Evolutionary conservation across 305 asterid genomes (phyloP), one percentile per base, ranked within the genome.

Genomic region (Monarda citriodora): DNA sequence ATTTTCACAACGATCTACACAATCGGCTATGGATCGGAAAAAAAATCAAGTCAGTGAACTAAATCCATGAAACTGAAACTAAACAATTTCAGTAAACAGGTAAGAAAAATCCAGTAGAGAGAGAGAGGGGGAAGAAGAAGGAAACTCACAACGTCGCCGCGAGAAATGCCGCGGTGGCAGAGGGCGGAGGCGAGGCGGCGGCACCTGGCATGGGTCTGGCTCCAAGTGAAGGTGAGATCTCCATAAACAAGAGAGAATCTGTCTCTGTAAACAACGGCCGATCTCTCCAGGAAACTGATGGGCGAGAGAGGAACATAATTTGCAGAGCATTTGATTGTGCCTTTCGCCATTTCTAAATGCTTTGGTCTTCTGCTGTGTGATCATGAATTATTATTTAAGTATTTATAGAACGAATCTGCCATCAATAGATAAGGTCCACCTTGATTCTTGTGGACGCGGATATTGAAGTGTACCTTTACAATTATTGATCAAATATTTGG

Each of bases 101-200:
- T n/a, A n/a, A n/a, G n/a, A n/a, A 34, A 34, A 34, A 9, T 8
- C 36, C 36, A 31, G 9, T 6, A 8, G n/a, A n/a, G 48, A 14
- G 7, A 10, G 25, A 10, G 25, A 47, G 25, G 20, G 52, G 14
- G 6, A 37, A 41, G 53, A 25, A 5, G 17, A 25, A 31, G 48
- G 42, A 34, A 34, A 74, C 90, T 74, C 50, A 89, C 98, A 42
- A 78, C 93, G 48, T 92, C 84, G 8, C 81, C 83, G 53, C 83
- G 90, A 64, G 85, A 78, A 64, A 92, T 72, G 7, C 83, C 85
- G 6, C 77, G 72, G 23, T 53, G 68, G 58, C 47, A 34, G 59
- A 92, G 87, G 62, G 98, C 87, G 47, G 96, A 92, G 58, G 98
- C 98, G 57, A 92, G 95, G 53, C 73, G 46, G 63, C 76, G 44